These are phyloP conservation scores for Golubevia pallescens DNA, from an alignment of 1,284 basidiomycete species.

Conservation along the genomic window DNA sequence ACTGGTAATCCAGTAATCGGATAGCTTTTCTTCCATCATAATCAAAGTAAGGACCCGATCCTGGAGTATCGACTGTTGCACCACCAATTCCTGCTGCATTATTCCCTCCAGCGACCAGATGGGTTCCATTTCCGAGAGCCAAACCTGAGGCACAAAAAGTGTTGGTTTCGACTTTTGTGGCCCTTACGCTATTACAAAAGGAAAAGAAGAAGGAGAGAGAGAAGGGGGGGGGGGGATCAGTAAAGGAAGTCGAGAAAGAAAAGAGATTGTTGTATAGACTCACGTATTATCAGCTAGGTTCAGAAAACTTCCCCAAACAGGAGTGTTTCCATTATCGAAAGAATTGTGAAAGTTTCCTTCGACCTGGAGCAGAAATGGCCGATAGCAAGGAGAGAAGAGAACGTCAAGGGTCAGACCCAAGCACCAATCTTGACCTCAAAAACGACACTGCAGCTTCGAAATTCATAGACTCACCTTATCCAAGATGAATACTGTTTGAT, in stretches of 20 bases:
- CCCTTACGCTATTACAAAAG: slow-evolving; percentile 21
- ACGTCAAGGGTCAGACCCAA: too few species aligned
- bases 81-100: slow-evolving; percentile 55
- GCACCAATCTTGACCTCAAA: too few species aligned
- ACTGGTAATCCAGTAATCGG: slow-evolving; percentile 35
- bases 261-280: neutral
- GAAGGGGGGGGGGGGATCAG: too few species aligned
- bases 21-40: slow-evolving; percentile 49
- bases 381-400: too few species aligned
- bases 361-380: too few species aligned
- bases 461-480: slow-evolving; percentile 63
- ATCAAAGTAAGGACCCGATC: slow-evolving; percentile 35
- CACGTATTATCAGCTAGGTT: slow-evolving; percentile 30
- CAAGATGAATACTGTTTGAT: slow-evolving; percentile 52
- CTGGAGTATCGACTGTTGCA: neutral
- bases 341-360: too few species aligned
- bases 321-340: slow-evolving; percentile 55
- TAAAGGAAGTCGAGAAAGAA: too few species aligned
- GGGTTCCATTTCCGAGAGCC: slow-evolving; percentile 55
- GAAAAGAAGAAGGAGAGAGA: neutral
- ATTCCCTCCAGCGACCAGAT: slow-evolving; percentile 59
- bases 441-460: too few species aligned
- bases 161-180: slow-evolving; percentile 44
- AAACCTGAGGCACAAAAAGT: slow-evolving; percentile 60
- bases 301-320: slow-evolving; percentile 52